Evolutionary conservation across 2,329 filamentous ascomycete species (phyloP), one percentile per base, ranked within the genome.

Genomic region (Ceratocystis eucalypticola): DNA sequence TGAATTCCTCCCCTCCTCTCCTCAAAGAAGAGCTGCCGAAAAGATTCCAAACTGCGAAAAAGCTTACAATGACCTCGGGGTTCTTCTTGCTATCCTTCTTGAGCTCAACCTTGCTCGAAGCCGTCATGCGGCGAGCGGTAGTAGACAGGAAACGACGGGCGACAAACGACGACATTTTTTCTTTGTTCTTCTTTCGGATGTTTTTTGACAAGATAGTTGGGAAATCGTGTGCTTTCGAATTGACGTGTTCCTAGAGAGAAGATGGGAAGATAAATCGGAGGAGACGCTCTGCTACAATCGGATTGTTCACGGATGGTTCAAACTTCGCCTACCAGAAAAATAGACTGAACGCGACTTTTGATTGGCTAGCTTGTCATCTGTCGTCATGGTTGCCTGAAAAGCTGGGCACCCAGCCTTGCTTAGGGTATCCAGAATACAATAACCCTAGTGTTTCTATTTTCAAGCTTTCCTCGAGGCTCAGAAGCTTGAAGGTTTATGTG

Each of bases 71-170:
- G 70, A 74, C 70, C 75, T 79, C 77, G 73, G 77, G 77, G 75
- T 79, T 78, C 74, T 79, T 80, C 80, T 82, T 84, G 73, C 79
- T 77, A 76, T 84, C 81, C 74, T 79, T 76, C 77, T 82, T 81
- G 70, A 84, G 80, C 72, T 76, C 75, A 69, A 76, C 71, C 73
- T 80, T 76, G 71, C 74, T 73, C 63, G 78, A 74, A 65, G 70
- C 66, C 70, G 77, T 74, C 70, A 84, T 71, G 68, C 81, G 81
- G 72, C 82, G 82, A 70, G 75, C 73, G 67, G 79, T 77, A 72
- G 81, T 83, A 72, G 79, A 77, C 72, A 85, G 81, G 69, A 82
- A 77, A 70, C 83, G 78, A 71, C 82, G 81, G 70, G 82, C 77
- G 72, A 83, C 75, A 71, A 64, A 63, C 22, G 83, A 83, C 69